These are phyloP conservation scores for Drosera capensis DNA, from an alignment of 148 eudicot genomes.

Conservation along the genomic window DNA sequence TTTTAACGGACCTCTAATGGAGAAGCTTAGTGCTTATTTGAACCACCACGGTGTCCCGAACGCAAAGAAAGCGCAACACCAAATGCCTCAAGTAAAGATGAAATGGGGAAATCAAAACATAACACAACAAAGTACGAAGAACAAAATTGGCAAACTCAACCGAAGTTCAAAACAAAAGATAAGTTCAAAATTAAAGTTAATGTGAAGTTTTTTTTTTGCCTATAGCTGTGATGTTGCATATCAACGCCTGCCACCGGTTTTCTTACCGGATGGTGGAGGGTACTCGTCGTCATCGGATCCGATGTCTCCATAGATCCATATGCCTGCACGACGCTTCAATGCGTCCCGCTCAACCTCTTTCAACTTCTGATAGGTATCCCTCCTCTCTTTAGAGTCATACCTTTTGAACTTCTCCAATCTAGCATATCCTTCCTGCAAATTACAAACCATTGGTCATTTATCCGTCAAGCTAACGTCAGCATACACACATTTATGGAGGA, in stretches of 20 bases:
- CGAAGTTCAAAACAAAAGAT: too few species aligned
- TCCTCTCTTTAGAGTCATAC: constrained; percentile 46
- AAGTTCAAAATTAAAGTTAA: too few species aligned
- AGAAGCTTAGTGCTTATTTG: too few species aligned
- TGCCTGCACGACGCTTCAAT: constrained; percentile 32
- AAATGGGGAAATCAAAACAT: too few species aligned
- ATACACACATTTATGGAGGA: neutral
- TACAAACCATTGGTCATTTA: neutral
- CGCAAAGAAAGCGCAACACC: too few species aligned
- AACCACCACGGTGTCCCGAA: too few species aligned
- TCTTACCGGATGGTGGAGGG: constrained; percentile 35
- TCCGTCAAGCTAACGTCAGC: neutral
- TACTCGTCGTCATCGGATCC: constrained; percentile 89
- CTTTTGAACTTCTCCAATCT: constrained; percentile 60
- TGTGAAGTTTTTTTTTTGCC: too few species aligned
- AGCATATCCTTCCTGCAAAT: constrained; percentile 67
- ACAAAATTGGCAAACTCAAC: too few species aligned
- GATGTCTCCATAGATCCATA: constrained; percentile 84
- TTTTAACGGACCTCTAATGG: too few species aligned
- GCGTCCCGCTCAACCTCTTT: constrained; percentile 63
- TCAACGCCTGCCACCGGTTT: constrained; percentile 38
- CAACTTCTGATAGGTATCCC: constrained; percentile 39
- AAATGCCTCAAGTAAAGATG: too few species aligned
- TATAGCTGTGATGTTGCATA: too few species aligned
- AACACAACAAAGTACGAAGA: too few species aligned